Conservation (phyloP, 2,329 filamentous ascomycete species). For the Calonectria ilicicola region DNA sequence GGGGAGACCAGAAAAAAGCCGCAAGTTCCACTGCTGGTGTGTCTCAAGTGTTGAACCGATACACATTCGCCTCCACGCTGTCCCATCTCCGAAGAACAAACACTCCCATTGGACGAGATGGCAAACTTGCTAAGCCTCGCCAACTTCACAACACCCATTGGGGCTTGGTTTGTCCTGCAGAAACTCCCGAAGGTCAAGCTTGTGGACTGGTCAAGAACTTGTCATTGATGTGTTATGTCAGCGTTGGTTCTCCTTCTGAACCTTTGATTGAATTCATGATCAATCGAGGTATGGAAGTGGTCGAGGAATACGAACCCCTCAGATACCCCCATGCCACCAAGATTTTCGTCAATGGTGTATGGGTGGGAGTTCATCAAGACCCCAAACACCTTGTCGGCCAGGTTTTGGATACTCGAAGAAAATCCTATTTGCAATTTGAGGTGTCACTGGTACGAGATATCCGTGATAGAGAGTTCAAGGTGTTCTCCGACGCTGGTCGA, state of each 20-base stretch:
- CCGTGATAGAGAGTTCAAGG: conserved; percentile 96
- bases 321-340: conserved; percentile 94
- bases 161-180: conserved; percentile 96
- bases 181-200: conserved; percentile 97
- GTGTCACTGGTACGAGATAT: conserved; percentile 97
- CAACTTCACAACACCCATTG: conserved; percentile 99
- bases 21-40: conserved; percentile 95
- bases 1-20: conserved; percentile 99
- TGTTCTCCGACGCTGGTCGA: conserved; percentile 96
- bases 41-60: conserved; percentile 96
- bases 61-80: conserved; percentile 95
- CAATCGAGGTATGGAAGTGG: conserved; percentile 92
- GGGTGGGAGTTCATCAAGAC: conserved; percentile 95
- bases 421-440: conserved; percentile 88
- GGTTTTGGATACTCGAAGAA: conserved; percentile 81
- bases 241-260: conserved; percentile 90
- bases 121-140: conserved; percentile 96
- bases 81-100: conserved; percentile 98
- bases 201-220: conserved; percentile 98
- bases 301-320: conserved; percentile 93
- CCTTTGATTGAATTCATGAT: conserved; percentile 97
- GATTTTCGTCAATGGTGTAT: conserved; percentile 97
- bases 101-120: conserved; percentile 96
- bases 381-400: conserved; percentile 86
- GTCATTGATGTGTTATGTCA: conserved; percentile 98